A percentile compares a stretch with the other conserved stretches of the same genome.
phyloP scores from a whole-genome alignment of 2,329 filamentous ascomycete genomes.

The Fusarium domesticum region DNA sequence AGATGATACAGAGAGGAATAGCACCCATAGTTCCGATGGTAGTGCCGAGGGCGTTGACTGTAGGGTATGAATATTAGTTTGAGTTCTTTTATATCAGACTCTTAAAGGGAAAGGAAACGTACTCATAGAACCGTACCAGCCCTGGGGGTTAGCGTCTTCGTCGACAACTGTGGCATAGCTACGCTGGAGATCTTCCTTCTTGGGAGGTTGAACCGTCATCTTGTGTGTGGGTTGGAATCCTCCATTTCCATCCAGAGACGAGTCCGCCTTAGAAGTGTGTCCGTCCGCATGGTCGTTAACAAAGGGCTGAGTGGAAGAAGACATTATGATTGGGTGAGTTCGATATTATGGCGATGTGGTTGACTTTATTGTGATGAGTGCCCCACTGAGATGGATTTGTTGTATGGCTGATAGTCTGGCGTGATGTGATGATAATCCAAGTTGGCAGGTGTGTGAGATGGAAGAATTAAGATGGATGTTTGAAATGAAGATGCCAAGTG shows the following conservation, averaged over 20 bases:
- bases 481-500: background rate
- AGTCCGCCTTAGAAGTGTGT: conserved; percentile 30
- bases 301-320: conserved; percentile 19
- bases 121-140: conserved; percentile 91
- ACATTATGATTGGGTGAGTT: conserved; percentile 10
- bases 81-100: background rate
- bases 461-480: background rate
- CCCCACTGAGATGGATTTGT: no score
- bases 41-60: conserved; percentile 70
- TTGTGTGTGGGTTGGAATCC: conserved; percentile 52
- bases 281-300: conserved; percentile 29
- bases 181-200: conserved; percentile 78
- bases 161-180: conserved; percentile 67
- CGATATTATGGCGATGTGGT: background rate
- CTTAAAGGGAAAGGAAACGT: conserved; percentile 37
- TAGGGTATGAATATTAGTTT: conserved; percentile 5
- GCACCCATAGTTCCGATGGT: conserved; percentile 77
- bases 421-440: background rate
- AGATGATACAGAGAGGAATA: conserved; percentile 85
- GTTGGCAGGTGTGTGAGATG: background rate
- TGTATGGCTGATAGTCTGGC: background rate
- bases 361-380: background rate
- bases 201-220: conserved; percentile 75
- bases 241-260: conserved; percentile 17
- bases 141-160: conserved; percentile 67